Conservation (phyloP, 345 rosid genomes). For the Eucalyptus erythrocorys region DNA sequence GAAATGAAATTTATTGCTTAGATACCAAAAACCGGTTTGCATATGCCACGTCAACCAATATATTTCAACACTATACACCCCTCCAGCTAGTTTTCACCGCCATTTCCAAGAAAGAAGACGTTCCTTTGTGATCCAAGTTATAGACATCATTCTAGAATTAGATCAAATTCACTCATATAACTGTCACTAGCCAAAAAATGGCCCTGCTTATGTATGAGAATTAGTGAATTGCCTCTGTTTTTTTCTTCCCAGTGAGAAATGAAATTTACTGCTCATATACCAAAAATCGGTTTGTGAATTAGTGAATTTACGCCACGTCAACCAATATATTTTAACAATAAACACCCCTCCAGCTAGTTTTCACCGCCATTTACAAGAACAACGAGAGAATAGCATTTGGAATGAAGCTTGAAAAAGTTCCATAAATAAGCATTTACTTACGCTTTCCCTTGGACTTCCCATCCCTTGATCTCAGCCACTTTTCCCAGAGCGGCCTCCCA, state of each 20-base stretch:
- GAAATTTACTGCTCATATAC: neutral
- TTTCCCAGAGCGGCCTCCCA: neutral
- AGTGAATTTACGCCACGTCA: neutral
- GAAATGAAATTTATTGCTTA: too few species aligned
- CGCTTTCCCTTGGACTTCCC: neutral
- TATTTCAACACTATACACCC: fast-evolving
- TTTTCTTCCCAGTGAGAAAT: neutral
- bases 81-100: too few species aligned
- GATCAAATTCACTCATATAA: neutral
- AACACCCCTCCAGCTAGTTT: neutral
- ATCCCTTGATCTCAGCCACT: neutral
- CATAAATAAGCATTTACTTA: neutral
- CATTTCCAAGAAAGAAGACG: neutral
- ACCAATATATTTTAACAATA: neutral
- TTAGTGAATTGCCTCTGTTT: neutral
- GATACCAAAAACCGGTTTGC: fast-evolving
- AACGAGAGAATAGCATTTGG: neutral
- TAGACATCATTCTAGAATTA: neutral
- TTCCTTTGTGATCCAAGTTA: neutral
- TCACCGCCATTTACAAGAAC: neutral
- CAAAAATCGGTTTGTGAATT: neutral
- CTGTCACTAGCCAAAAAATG: neutral
- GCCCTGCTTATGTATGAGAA: neutral
- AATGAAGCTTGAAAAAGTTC: neutral
- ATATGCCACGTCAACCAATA: too few species aligned